Percentiles rank a stretch among this genome's conserved stretches.
phyloP scores from a whole-genome alignment of 2,329 filamentous ascomycete species.

The Didymella keratinophila region DNA sequence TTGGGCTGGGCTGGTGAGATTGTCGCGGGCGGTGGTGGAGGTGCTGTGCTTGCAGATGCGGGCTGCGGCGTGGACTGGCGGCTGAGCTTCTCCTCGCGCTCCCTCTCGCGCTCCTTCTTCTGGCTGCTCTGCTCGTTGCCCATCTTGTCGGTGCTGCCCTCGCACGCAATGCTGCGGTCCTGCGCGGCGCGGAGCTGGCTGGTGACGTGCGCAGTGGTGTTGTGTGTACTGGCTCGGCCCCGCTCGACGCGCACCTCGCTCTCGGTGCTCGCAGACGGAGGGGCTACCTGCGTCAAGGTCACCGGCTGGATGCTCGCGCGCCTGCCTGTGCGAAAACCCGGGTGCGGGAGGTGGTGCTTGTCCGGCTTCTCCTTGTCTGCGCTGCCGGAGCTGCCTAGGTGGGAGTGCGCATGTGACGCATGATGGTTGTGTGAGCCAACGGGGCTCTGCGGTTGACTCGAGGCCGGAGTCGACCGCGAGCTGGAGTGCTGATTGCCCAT shows the following conservation, averaged over 20 bases:
- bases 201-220: conserved; percentile 36
- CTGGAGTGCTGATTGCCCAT: conserved; percentile 50
- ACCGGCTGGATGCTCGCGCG: conserved; percentile 53
- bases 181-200: conserved; percentile 44
- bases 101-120: conserved; percentile 29
- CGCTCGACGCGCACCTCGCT: conserved; percentile 37
- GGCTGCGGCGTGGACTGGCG: conserved; percentile 20
- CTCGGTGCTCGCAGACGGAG: conserved; percentile 50
- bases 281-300: conserved; percentile 49
- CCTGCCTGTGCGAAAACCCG: conserved; percentile 41
- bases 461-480: conserved; percentile 29
- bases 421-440: conserved; percentile 20
- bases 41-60: conserved; percentile 4
- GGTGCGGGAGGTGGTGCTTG: conserved; percentile 24
- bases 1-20: conserved; percentile 29
- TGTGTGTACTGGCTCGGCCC: conserved; percentile 42
- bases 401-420: conserved; percentile 22
- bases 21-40: conserved; percentile 42
- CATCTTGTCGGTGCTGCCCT: conserved; percentile 38
- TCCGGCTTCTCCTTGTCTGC: not conserved
- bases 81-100: conserved; percentile 12
- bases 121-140: conserved; percentile 53
- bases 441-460: conserved; percentile 39
- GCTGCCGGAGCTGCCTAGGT: conserved; percentile 1
- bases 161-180: conserved; percentile 30